Evolutionary conservation across 306 rosid species (phyloP), one percentile per base, ranked within the genome.

Genomic region (Styphnolobium japonicum): DNA sequence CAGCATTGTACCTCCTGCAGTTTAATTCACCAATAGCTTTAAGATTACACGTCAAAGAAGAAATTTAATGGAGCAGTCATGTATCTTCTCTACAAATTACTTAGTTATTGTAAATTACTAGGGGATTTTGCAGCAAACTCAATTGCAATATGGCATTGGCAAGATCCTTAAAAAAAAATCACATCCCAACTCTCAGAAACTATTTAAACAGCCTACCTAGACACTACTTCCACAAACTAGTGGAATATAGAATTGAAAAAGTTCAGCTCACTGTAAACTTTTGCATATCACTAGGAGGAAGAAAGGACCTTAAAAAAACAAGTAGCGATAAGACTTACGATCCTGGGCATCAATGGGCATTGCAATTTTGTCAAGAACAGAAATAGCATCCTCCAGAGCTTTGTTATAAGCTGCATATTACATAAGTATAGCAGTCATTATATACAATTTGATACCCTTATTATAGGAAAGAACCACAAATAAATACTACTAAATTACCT

Each of bases 371-470:
- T 96, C 98, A 71, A 96, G 90, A 73, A 89, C 97, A 25, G 93
- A 93, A 67, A 93, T 64, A 34, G 99, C 98, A 85, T 96, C 99
- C 86, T 96, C 99, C 64, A 96, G 85, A 68, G 99, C 99, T 88
- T 91, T 96, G 84, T 80, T 91, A 74, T 96, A 96, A 58, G 99
- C 99, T 96, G 89, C 73, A 79, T 23, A 77, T 73, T 36, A 85
- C 52, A 74, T 19, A 53, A 78, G 67, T 46, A 6, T 49, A 33
- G 34, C 71, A 75, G 25, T 46, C 67, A 79, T 48, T 36, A 69
- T 22, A 42, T 49, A 63, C 6, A 46, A 78, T 42, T 19, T 34
- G 5, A 80, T 15, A 67, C 57, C 10, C 39, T 70, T 78, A 9
- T 70, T 78, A 9, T 46, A 56, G 60, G 6, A 57, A 55, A 80